phyloP scores from a whole-genome alignment of 805 yeast genomes.

The Kodamaea hsintzibuensis region DNA sequence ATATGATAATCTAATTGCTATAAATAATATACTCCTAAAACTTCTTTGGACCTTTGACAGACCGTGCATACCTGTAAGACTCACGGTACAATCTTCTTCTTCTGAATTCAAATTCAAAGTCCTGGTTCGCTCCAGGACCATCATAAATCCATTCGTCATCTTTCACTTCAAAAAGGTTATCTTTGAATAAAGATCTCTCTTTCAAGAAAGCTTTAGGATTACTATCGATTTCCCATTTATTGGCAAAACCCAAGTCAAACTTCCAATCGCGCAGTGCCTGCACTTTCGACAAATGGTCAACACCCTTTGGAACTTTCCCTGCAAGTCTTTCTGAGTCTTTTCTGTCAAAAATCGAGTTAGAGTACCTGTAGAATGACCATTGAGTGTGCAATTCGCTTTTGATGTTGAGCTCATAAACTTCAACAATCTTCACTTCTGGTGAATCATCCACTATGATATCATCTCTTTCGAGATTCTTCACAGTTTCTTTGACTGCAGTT shows the following conservation, averaged over 20 bases:
- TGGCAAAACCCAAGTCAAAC: constrained; percentile 52
- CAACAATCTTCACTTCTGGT: constrained; percentile 63
- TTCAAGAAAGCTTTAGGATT: constrained; percentile 53
- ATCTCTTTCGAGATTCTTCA: constrained; percentile 38
- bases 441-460: constrained; percentile 71
- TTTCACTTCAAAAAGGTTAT: constrained; percentile 24
- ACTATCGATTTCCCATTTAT: constrained; percentile 66
- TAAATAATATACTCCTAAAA: constrained; percentile 3
- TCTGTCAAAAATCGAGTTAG: constrained; percentile 55
- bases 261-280: constrained; percentile 74
- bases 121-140: constrained; percentile 26
- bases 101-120: constrained; percentile 49
- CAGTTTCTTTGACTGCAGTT: constrained; percentile 24
- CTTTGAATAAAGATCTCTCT: constrained; percentile 36
- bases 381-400: constrained; percentile 58
- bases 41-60: constrained; percentile 8
- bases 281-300: constrained; percentile 52
- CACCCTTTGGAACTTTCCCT: constrained; percentile 67
- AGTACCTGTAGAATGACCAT: constrained; percentile 63
- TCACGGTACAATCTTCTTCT: constrained; percentile 57
- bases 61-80: constrained; percentile 31
- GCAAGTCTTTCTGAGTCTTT: constrained; percentile 40
- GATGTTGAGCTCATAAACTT: constrained; percentile 73
- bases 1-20: neutral
- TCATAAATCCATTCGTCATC: constrained; percentile 53